Percentiles rank a stretch among this genome's conserved stretches.
These are phyloP conservation scores for Escallonia rubra DNA, from an alignment of 129 eudicot genomes.

Conservation along the genomic window DNA sequence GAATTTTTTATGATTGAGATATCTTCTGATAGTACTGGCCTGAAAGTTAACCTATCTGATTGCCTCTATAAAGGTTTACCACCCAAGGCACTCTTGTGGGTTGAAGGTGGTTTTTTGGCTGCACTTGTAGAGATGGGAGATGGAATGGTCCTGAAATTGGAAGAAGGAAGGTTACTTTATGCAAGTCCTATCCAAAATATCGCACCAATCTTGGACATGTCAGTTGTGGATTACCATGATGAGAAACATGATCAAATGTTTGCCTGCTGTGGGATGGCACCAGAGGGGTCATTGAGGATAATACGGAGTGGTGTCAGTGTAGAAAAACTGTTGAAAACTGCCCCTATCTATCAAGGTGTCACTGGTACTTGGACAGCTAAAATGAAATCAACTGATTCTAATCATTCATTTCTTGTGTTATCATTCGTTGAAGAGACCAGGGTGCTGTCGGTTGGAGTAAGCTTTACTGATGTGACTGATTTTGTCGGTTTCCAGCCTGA, in stretches of 20 bases:
- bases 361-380: slow-evolving; percentile 89
- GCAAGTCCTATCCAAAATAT: slow-evolving; percentile 73
- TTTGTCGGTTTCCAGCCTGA: slow-evolving; percentile 78
- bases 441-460: slow-evolving; percentile 92
- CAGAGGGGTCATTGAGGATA: slow-evolving; percentile 86
- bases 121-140: slow-evolving; percentile 93
- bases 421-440: slow-evolving; percentile 98
- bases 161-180: slow-evolving; percentile 59
- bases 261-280: slow-evolving; percentile 95
- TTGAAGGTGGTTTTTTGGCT: slow-evolving; percentile 70
- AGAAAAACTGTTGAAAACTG: slow-evolving; percentile 78
- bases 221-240: slow-evolving; percentile 71
- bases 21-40: slow-evolving; percentile 48
- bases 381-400: slow-evolving; percentile 57
- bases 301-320: slow-evolving; percentile 78
- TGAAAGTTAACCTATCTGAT: slow-evolving; percentile 63
- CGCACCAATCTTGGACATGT: slow-evolving; percentile 91
- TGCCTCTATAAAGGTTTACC: slow-evolving; percentile 70
- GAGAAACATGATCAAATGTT: slow-evolving; percentile 93
- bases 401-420: slow-evolving; percentile 80
- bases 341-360: slow-evolving; percentile 81
- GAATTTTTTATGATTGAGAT: slow-evolving; percentile 69
- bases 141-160: slow-evolving; percentile 79
- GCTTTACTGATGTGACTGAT: slow-evolving; percentile 92
- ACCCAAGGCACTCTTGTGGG: slow-evolving; percentile 73